Conservation (phyloP, 1,284 basidiomycete genomes). For the Cerioporus squamosus region DNA sequence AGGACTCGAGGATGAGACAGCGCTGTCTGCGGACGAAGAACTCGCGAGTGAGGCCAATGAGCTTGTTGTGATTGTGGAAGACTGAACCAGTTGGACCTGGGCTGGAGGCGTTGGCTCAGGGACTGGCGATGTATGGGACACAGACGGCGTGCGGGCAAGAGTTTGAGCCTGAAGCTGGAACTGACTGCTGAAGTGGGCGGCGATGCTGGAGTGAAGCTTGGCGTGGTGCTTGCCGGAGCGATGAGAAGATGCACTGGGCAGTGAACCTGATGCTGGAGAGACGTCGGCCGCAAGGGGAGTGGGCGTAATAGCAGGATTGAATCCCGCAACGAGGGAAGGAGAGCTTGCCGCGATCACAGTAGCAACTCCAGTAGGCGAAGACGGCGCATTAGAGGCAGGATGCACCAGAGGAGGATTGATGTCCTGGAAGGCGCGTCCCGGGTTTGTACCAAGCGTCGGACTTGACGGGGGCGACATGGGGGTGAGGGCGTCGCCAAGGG, state of each 20-base stretch:
- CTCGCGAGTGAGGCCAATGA: neutral
- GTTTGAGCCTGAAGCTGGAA: neutral
- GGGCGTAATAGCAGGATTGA: neutral
- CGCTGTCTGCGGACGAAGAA: neutral
- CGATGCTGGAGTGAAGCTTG: slow-evolving; percentile 1
- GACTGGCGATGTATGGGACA: no score
- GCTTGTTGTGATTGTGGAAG: neutral
- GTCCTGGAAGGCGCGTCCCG: neutral
- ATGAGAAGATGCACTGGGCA: neutral
- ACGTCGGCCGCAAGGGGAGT: neutral
- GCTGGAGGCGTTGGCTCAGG: no score
- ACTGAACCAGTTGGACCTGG: neutral
- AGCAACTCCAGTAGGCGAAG: no score
- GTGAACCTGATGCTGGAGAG: neutral
- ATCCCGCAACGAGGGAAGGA: neutral
- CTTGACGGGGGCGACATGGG: slow-evolving; percentile 4
- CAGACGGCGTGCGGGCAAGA: neutral
- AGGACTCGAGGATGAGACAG: neutral
- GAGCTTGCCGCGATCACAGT: neutral
- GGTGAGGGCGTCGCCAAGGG: slow-evolving; percentile 18
- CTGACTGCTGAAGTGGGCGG: slow-evolving; percentile 1
- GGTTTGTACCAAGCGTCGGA: slow-evolving; percentile 1
- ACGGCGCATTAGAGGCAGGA: neutral
- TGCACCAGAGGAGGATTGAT: slow-evolving; percentile 1
- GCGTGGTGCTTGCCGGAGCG: neutral